Evolutionary conservation across 768 basidiomycete species (phyloP), one percentile per base, ranked within the genome.

Genomic region (Panaeolus papilionaceus): DNA sequence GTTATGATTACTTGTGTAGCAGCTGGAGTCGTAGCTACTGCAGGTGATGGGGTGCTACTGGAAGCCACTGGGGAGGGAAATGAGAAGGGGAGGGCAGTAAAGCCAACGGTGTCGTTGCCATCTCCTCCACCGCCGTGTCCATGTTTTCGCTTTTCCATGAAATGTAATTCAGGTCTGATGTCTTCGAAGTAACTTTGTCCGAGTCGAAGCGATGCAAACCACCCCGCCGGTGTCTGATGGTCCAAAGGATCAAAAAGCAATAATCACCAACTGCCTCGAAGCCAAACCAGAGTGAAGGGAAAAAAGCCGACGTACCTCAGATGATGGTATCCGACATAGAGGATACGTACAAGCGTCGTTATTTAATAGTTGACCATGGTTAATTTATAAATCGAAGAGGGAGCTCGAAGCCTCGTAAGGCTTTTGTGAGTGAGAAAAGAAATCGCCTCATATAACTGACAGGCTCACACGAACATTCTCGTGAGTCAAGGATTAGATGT

Each of bases 111-210:
- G 26, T 12, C 26, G 7, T 11, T 20, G 47, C 12, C 26, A 12
- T 26, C 20, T 9, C 47, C 47, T 23, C 47, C 47, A 51, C 26
- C 47, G 23, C 10, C 47, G 4, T 51, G 47, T 7, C 47, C 47
- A 23, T 51, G 47, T 26, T 51, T 51, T 51, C 47, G 47, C 20
- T 20, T 51, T 51, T 51, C 47, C 47, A 51, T 33, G 33, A 33
- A 33, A 26, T 18, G 5, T 18, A 44, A 44, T 18, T 6, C 14
- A 6, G 42, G 1, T 44, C 18, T 16, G 16, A 18, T 2, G 1
- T 44, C 42, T 18, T 44, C 16, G 42, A 44, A 6, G 42, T 44
- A 4, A 44, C 11, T 44, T 18, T 16, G 42, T 18, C 16, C 16
- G 42, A 44, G 14, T 51, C 47, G 47, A 51, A 51, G 47, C 47